Evolutionary conservation across 345 rosid species (phyloP).

Genomic region (Turnera subulata): DNA sequence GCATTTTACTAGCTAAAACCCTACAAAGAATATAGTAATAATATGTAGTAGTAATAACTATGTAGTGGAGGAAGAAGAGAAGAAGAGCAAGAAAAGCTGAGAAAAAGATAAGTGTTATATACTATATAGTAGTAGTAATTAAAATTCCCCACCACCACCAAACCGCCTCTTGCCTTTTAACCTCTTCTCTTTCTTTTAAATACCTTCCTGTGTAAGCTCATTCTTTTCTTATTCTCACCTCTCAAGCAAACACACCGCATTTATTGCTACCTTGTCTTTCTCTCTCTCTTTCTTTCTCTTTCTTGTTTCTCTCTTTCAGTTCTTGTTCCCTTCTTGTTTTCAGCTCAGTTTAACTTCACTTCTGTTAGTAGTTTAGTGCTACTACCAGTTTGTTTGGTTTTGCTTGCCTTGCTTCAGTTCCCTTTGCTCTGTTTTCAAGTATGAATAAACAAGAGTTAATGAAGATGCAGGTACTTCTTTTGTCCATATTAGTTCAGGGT

Average conservation of each 20-base stretch:
- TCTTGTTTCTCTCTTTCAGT: background rate
- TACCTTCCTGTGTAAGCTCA: conserved; percentile 7
- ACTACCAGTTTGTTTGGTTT: too few species aligned
- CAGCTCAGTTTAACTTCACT: background rate
- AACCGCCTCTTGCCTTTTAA: conserved; percentile 43
- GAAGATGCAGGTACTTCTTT: conserved; percentile 68
- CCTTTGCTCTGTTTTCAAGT: background rate
- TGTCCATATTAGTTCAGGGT: background rate
- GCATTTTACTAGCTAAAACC: background rate
- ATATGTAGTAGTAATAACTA: too few species aligned
- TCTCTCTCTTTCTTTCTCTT: background rate
- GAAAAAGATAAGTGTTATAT: conserved; percentile 18
- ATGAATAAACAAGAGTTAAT: conserved; percentile 72
- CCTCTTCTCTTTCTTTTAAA: conserved; percentile 2
- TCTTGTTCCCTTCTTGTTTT: background rate
- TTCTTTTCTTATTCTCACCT: conserved; percentile 8
- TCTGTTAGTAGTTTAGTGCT: too few species aligned
- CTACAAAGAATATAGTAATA: background rate
- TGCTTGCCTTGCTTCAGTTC: conserved; percentile 1
- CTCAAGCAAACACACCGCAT: conserved; percentile 8
- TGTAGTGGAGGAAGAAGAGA: background rate
- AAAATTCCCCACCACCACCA: conserved; percentile 12
- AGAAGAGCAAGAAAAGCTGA: background rate
- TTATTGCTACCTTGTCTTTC: conserved; percentile 11
- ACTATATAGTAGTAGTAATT: background rate